phyloP scores from a whole-genome alignment of 495 filamentous ascomycete genomes.

The Hyaloscypha bicolor region DNA sequence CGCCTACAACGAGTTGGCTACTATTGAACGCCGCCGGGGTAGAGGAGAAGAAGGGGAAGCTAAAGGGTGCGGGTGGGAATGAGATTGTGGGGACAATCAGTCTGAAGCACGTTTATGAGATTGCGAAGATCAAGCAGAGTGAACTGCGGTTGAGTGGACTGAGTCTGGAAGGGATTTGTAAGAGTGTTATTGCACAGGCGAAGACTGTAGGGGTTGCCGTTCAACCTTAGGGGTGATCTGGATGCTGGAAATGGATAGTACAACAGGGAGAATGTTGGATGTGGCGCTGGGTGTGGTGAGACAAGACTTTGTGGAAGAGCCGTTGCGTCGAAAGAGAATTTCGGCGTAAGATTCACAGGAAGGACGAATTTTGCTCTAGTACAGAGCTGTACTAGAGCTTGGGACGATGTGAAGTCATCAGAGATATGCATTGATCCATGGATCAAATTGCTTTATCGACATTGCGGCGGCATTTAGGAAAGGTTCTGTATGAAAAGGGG shows the following conservation, averaged over 20 bases:
- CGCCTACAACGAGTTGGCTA: conserved; percentile 87
- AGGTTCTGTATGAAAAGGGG: conserved; percentile 13
- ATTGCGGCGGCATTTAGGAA: conserved; percentile 31
- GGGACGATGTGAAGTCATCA: neutral
- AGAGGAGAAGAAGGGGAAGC: conserved; percentile 65
- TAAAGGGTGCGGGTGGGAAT: conserved; percentile 77
- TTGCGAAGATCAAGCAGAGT: conserved; percentile 91
- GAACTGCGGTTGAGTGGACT: conserved; percentile 83
- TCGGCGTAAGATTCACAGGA: neutral
- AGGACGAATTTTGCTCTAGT: neutral
- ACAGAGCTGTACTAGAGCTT: neutral
- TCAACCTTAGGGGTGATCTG: conserved; percentile 53
- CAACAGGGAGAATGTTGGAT: neutral
- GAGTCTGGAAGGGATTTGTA: conserved; percentile 78
- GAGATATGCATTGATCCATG: neutral
- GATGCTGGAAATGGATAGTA: neutral
- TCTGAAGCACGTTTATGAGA: conserved; percentile 97
- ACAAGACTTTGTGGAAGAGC: neutral
- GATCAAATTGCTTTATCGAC: conserved; percentile 11
- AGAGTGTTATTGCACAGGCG: conserved; percentile 83
- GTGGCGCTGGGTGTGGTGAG: neutral
- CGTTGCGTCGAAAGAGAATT: neutral
- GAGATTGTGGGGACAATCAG: conserved; percentile 80
- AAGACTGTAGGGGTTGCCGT: conserved; percentile 87
- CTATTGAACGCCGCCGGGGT: conserved; percentile 83